Evolutionary conservation across 805 yeast species (phyloP).

Genomic region (Saccharomycopsis olivae): DNA sequence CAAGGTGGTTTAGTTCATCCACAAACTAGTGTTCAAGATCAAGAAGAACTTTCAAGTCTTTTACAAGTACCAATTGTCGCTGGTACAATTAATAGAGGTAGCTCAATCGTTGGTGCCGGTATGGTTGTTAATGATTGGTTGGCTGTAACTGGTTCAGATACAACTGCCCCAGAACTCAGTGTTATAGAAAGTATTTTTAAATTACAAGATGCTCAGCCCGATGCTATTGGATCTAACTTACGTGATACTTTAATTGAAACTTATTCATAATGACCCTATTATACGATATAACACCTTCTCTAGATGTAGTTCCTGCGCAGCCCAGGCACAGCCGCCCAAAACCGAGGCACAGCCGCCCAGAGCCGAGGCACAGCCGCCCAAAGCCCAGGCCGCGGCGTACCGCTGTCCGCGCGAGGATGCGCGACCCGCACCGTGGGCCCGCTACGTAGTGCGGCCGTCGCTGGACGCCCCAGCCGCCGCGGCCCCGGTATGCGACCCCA

Average conservation of each 20-base stretch:
- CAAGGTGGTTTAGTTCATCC: slow-evolving; percentile 99
- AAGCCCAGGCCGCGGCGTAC: too few species aligned
- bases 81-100: slow-evolving; percentile 97
- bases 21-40: slow-evolving; percentile 93
- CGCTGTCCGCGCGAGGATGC: too few species aligned
- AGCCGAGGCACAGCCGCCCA: too few species aligned
- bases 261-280: slow-evolving; percentile 40
- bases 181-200: slow-evolving; percentile 95
- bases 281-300: too few species aligned
- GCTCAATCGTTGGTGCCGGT: slow-evolving; percentile 96
- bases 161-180: slow-evolving; percentile 97
- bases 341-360: too few species aligned
- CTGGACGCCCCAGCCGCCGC: too few species aligned
- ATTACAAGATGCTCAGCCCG: slow-evolving; percentile 85
- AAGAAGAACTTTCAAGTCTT: slow-evolving; percentile 91
- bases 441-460: too few species aligned
- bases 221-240: slow-evolving; percentile 70
- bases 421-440: too few species aligned
- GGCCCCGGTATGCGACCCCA: too few species aligned
- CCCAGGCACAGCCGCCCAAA: too few species aligned
- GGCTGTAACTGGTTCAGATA: slow-evolving; percentile 93
- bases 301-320: too few species aligned
- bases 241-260: slow-evolving; percentile 92
- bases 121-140: slow-evolving; percentile 98
- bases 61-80: slow-evolving; percentile 97